Base-by-base conservation (phyloP, 2,329 filamentous ascomycete species). In the Raffaelea arxii region DNA sequence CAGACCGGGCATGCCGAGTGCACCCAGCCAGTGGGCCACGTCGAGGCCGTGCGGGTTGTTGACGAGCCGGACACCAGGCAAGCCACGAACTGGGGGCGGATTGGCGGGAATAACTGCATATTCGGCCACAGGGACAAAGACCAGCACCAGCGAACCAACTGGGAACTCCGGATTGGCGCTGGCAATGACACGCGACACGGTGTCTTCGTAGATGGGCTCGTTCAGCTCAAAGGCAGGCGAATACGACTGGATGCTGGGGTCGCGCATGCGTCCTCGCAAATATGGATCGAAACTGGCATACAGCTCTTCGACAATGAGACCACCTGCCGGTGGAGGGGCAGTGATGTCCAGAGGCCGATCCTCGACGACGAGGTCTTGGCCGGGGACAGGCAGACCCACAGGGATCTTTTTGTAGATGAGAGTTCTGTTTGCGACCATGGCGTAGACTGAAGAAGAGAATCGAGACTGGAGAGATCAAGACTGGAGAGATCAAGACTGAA, bases 261-360 rank as follows among this genome's bases (percentile, higher is more conserved):
- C 65, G 41, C 86, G 81, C 84, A 94, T 90, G 55, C 78, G 77
- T 50, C 84, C 84, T 48, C 89, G 84, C 70, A 86, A 79, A 69
- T 94, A 94, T 2, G 88, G 88, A 64, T 94, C 88, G 66, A 84
- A 84, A 36, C 85, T 90, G 53, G 80, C 72, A 63, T 84, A 87
- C 58, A 83, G 75, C 55, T 84, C 77, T 67, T 87, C 77, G 53
- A 83, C 66, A 25, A 78, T 77, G 42, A 94, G 62, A 36, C 87
- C 82, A 52, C 84, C 83, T 39, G 75, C 62, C 22, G 79, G 73
- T 24, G 80, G 74, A 5, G 75, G 61, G 43, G 75, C 69, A 2
- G 48, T 40, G 54, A 81, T 65, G 60, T 92, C 85, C 53, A 90
- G 80, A 19, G 77, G 71, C 49, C 75, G 74, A 53, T 74, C 65